Conservation (phyloP, 495 filamentous ascomycete genomes). For the Tuber calosporum region DNA sequence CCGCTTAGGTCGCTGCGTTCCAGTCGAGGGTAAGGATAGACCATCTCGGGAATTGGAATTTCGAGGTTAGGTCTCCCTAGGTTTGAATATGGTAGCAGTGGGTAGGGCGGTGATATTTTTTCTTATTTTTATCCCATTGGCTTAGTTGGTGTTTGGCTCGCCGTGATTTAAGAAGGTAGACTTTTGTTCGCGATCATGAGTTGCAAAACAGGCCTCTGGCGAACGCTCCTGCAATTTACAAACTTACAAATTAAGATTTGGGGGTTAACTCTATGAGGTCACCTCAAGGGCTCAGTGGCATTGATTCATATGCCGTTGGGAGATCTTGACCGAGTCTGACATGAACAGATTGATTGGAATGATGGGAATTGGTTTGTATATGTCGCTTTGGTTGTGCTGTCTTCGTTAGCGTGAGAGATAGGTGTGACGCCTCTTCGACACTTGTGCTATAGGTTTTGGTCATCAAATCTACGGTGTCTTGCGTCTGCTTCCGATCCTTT, state of each 20-base stretch:
- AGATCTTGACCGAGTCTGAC: neutral
- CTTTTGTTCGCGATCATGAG: too few species aligned
- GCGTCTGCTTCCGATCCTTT: neutral
- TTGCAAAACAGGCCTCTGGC: too few species aligned
- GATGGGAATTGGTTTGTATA: neutral
- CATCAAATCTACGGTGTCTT: neutral
- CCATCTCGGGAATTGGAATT: neutral
- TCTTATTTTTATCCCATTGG: neutral
- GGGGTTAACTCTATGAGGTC: too few species aligned
- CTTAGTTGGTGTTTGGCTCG: too few species aligned
- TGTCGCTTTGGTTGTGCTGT: neutral
- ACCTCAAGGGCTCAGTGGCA: too few species aligned
- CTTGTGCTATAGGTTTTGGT: neutral
- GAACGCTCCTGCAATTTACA: too few species aligned
- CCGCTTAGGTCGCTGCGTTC: neutral
- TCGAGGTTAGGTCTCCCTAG: neutral
- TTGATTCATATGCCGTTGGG: neutral
- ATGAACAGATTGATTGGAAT: neutral
- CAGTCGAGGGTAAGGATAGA: neutral
- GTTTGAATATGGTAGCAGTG: neutral
- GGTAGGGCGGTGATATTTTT: too few species aligned
- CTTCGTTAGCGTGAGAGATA: neutral
- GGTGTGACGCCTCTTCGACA: neutral
- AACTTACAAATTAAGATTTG: too few species aligned
- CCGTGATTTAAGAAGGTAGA: too few species aligned